Evolutionary conservation across 1,139 yeast species (phyloP).

Genomic region (Nakaseomyces glabratus): DNA sequence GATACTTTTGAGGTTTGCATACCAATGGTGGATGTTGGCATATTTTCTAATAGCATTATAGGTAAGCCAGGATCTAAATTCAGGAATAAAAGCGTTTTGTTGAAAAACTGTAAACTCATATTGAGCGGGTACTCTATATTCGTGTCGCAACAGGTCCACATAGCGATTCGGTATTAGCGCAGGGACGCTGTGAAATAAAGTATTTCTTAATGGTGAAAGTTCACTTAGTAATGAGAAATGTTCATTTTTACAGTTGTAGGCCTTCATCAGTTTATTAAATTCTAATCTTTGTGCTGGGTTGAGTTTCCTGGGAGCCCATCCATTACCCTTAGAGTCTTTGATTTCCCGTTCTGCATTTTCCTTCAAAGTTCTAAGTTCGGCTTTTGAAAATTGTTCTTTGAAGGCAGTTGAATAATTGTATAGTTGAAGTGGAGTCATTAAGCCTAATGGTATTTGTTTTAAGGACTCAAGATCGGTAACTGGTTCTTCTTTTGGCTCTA

Average conservation of each 20-base stretch:
- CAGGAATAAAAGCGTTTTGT: constrained; percentile 23
- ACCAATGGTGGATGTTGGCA: constrained; percentile 16
- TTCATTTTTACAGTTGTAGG: constrained; percentile 44
- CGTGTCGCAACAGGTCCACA: background rate
- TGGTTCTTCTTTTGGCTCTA: background rate
- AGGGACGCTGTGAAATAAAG: constrained; percentile 45
- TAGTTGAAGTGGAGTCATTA: constrained; percentile 4
- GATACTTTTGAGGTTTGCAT: constrained; percentile 12
- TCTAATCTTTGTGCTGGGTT: constrained; percentile 19
- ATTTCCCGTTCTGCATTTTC: background rate
- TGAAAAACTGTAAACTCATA: constrained; percentile 14
- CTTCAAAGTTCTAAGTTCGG: background rate
- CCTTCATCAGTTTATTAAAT: constrained; percentile 17
- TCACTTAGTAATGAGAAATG: constrained; percentile 43
- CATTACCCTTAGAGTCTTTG: background rate
- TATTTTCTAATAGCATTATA: constrained; percentile 13
- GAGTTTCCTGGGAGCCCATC: background rate
- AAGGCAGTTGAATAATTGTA: background rate
- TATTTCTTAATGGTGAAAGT: constrained; percentile 37
- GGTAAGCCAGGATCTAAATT: constrained; percentile 24
- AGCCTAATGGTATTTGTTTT: background rate
- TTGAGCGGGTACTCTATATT: constrained; percentile 1
- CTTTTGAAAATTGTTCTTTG: background rate
- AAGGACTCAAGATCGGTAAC: background rate
- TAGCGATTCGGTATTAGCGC: constrained; percentile 40